Evolutionary conservation across 176 grass and related monocot genomes (phyloP), one percentile per base, ranked within the genome.

Genomic region (Thinopyrum elongatum): DNA sequence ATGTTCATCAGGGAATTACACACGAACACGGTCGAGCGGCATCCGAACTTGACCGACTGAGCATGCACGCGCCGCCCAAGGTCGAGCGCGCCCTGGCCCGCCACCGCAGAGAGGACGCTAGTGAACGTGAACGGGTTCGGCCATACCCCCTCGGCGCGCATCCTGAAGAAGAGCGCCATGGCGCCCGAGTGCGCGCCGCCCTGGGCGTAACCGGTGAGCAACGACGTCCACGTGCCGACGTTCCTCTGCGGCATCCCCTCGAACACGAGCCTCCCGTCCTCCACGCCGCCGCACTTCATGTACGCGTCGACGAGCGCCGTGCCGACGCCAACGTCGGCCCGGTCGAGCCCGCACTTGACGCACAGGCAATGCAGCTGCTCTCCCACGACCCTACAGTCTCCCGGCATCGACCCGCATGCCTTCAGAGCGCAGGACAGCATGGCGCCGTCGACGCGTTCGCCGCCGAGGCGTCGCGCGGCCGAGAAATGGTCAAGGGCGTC

Each of bases 1-100:
- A 92, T 94, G 82, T 88, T 94, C 68, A 94, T 90, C 41, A 94
- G 87, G 8, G 90, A 83, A 72, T 92, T 94, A 10, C 93, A 92
- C 53, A 90, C 82, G 9, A 75, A 82, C 9, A 86, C 62, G 0
- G 76, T 68, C 8, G 70, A 80, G 8, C 19, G 14, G 30, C 77
- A 86, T 29, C 93, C 93, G 55, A 92, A 95, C 51, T 90, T 92
- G 8, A 95, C 62, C 28, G 82, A 78, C 27, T 90, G 86, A 55
- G 85, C 66, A 13, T 92, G 90, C 63, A 92, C 58, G 1, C 70
- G 23, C 75, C 6, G 81, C 71, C 90, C 93, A 3, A 81, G 62
- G 22, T 63, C 75, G 10, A 67, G 39, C 21, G 70, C 22, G 1
- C 85, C 79, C 53, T 77, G 53, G 58, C 68, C 79, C 0, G 93